Base-by-base conservation (phyloP, 257 asterid species). In the Fraxinus americana region DNA sequence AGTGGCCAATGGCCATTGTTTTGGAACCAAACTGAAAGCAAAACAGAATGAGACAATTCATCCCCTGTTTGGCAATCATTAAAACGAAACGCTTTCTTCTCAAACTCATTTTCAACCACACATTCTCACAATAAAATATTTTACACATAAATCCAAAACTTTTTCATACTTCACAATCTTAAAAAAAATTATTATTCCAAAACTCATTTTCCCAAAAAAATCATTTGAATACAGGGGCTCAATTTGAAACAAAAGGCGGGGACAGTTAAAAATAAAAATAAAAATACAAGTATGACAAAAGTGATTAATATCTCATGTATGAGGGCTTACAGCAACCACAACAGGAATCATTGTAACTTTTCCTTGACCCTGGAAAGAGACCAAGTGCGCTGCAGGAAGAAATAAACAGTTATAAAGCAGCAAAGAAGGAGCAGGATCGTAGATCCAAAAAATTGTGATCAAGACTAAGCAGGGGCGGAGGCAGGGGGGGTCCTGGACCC, bases 271-370 rank as follows among this genome's bases (percentile, higher is more conserved):
- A 25, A 29, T 5, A 35, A 35, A 7, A 36, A 57, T 54, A 35
- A 25, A 2, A 74, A 67, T 72, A 29, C 34, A 68, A 72, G 12
- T n/a, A 66, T 50, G 67, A 45, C 67, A 80, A 61, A 21, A 14
- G 77, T 38, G 30, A 25, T 17, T n/a, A 35, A 50, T 50, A 41
- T 50, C 59, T 12, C 19, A 9, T 23, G 65, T 4, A 10, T 19
- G 39, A 77, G 77, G 77, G 80, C 94, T 91, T 86, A 91, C 97
- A 77, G 91, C 97, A 77, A 89, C 92, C 78, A 89, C 94, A 67
- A 85, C 92, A 45, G 97, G 97, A 72, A 91, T 88, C 82, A 87
- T 79, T n/a, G 87, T 89, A 66, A 91, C 80, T 85, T 82, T 90
- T 72, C 81, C 81, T 78, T 88, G 88, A 78, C 83, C 97, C 72